Percentiles rank a stretch among this genome's conserved stretches.
Evolutionary conservation across 1,284 basidiomycete species (phyloP).

Genomic region (Ustilago sp.): DNA sequence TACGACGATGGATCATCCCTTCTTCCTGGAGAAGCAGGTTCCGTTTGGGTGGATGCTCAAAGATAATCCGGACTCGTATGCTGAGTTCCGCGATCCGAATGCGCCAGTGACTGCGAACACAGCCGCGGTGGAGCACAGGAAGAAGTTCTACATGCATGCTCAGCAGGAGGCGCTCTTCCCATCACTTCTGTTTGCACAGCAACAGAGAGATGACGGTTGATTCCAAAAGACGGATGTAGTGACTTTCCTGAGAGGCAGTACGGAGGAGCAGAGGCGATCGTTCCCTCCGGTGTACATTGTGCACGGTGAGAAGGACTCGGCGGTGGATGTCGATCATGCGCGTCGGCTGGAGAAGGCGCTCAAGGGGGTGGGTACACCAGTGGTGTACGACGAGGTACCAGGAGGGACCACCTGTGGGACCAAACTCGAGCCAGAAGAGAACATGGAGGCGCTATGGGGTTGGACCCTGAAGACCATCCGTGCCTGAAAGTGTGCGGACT

Average conservation of each 20-base stretch:
- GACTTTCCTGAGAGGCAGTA: constrained; percentile 22
- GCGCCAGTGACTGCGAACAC: constrained; percentile 40
- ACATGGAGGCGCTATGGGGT: constrained; percentile 35
- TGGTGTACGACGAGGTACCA: constrained; percentile 47
- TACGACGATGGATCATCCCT: constrained; percentile 50
- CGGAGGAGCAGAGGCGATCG: constrained; percentile 23
- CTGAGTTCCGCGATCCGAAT: constrained; percentile 40
- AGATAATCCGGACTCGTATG: constrained; percentile 34
- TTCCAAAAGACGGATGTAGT: constrained; percentile 45
- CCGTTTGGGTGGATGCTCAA: constrained; percentile 35
- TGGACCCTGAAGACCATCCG: constrained; percentile 34
- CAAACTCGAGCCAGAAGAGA: constrained; percentile 48
- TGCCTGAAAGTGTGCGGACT: constrained; percentile 1
- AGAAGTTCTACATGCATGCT: constrained; percentile 53
- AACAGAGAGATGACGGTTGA: constrained; percentile 43
- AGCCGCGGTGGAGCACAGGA: constrained; percentile 27
- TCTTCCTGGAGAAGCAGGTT: constrained; percentile 49
- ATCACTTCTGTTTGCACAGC: constrained; percentile 36
- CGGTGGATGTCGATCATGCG: constrained; percentile 54
- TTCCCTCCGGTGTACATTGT: constrained; percentile 54
- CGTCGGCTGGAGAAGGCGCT: constrained; percentile 37
- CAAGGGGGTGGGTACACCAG: constrained; percentile 20
- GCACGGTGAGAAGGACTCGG: constrained; percentile 52
- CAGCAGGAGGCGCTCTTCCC: constrained; percentile 53
- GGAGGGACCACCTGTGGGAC: constrained; percentile 54